Base-by-base conservation (phyloP, 176 grass and related monocot genomes). In the Pharus latifolius region DNA sequence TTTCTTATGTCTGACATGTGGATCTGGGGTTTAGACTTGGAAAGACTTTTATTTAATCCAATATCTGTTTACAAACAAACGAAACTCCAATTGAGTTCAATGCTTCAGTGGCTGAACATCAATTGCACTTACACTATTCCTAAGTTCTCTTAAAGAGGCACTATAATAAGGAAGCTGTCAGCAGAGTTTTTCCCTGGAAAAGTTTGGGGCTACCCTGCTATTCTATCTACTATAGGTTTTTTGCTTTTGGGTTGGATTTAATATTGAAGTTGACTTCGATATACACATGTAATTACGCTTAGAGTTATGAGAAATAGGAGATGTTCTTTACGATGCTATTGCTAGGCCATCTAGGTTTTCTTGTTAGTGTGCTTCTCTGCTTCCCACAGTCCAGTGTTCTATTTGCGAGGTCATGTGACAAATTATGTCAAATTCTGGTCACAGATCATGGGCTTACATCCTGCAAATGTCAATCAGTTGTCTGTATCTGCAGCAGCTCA, bases 401-500 rank as follows among this genome's bases (percentile, higher is more conserved):
- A 18, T 62, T 73, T 31, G 17, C 30, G 26, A 69, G 16, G 20
- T 7, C 65, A 44, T 54, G 17, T 43, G 44, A n/a, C 29, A 25
- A 42, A 59, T 67, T 44, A 32, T 77, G 45, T 49, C 7, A 27
- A 56, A 60, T 62, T 76, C 11, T 71, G 20, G 70, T 68, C 13
- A 30, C 67, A 73, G 88, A 62, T 49, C 27, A 56, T 80, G 66
- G 51, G 68, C 28, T 69, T 69, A 26, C 76, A 80, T 72, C 47
- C 67, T 63, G 58, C 62, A 54, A 83, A 76, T 61, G 50, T 22
- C 72, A 70, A 70, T 49, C 84, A 79, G 43, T 63, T 79, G 15
- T 72, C 82, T 73, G 62, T 64, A 58, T 51, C 67, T 67, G 56
- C 33, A 69, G 32, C 73, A 69, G 27, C 57, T 73, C 80, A 77